phyloP scores from a whole-genome alignment of 106 monocot species.

The Acorus calamus region DNA sequence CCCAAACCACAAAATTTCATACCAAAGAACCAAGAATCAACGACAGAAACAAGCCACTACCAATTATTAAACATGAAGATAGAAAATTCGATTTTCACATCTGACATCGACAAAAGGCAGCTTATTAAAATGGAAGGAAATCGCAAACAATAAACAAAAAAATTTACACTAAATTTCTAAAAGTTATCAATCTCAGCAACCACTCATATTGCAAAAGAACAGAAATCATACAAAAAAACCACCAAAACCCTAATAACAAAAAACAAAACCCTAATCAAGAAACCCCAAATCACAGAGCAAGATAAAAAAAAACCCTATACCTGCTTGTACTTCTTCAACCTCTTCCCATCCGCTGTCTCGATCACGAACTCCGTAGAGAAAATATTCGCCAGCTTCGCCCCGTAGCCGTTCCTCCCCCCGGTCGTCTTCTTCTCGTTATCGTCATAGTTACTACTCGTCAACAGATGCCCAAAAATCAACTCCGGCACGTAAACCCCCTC shows the following conservation, averaged over 20 bases:
- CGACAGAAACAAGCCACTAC: no score
- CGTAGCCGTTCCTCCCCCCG: slow-evolving; percentile 94
- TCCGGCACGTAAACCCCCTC: slow-evolving; percentile 96
- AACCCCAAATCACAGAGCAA: neutral
- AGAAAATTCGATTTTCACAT: no score
- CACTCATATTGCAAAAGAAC: no score
- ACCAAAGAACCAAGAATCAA: no score
- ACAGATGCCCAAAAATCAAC: slow-evolving; percentile 90
- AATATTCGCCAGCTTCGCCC: slow-evolving; percentile 92
- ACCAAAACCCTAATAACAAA: neutral
- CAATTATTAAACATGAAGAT: no score
- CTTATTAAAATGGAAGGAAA: no score
- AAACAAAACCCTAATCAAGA: neutral
- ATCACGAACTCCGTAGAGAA: slow-evolving; percentile 93
- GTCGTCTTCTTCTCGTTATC: slow-evolving; percentile 94
- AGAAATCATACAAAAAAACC: no score
- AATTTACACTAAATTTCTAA: no score
- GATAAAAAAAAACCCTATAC: slow-evolving; percentile 11
- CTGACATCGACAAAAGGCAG: no score
- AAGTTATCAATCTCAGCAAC: no score
- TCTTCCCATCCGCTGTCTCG: slow-evolving; percentile 76
- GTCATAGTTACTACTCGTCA: slow-evolving; percentile 95
- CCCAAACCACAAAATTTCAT: no score
- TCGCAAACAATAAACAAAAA: no score
- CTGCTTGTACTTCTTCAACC: slow-evolving; percentile 97